These are phyloP conservation scores for Fusarium pseudograminearum DNA, from an alignment of 2,329 filamentous ascomycete genomes.

Conservation along the genomic window DNA sequence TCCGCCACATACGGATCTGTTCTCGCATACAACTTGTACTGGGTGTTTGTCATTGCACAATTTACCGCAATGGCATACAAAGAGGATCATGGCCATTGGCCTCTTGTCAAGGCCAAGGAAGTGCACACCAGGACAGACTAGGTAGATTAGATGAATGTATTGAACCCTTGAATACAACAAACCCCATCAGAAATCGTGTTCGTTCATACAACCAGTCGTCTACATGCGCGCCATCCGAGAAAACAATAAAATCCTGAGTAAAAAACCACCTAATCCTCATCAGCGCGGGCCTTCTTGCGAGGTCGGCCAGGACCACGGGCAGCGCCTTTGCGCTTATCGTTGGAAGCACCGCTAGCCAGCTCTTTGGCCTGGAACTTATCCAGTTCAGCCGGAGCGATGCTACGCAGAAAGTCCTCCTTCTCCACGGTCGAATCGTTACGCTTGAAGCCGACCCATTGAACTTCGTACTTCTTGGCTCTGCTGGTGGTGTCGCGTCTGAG, in stretches of 20 bases:
- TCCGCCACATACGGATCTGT: slow-evolving; percentile 89
- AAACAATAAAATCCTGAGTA: background rate
- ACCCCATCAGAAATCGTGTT: slow-evolving; percentile 33
- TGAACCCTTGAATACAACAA: slow-evolving; percentile 13
- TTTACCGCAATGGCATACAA: slow-evolving; percentile 75
- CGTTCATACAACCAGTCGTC: slow-evolving; percentile 16
- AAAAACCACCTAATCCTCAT: slow-evolving; percentile 13
- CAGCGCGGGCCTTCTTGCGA: slow-evolving; percentile 40
- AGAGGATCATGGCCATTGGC: slow-evolving; percentile 68
- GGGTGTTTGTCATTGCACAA: slow-evolving; percentile 79
- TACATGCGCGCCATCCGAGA: slow-evolving; percentile 17
- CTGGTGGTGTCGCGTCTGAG: slow-evolving; percentile 39
- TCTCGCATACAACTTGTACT: slow-evolving; percentile 89
- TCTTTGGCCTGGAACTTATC: slow-evolving; percentile 45
- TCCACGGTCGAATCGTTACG: slow-evolving; percentile 42
- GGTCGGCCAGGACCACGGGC: slow-evolving; percentile 43
- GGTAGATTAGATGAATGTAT: slow-evolving; percentile 3
- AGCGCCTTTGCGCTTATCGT: slow-evolving; percentile 41
- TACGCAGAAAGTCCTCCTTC: slow-evolving; percentile 39
- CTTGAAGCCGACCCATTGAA: slow-evolving; percentile 48
- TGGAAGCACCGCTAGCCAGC: slow-evolving; percentile 17
- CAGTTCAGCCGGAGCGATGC: slow-evolving; percentile 44
- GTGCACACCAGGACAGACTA: slow-evolving; percentile 10
- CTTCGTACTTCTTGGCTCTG: slow-evolving; percentile 43
- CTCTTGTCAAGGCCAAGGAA: slow-evolving; percentile 55